phyloP scores from a whole-genome alignment of 2,329 filamentous ascomycete species.

The Ophiostoma novo-ulmi region DNA sequence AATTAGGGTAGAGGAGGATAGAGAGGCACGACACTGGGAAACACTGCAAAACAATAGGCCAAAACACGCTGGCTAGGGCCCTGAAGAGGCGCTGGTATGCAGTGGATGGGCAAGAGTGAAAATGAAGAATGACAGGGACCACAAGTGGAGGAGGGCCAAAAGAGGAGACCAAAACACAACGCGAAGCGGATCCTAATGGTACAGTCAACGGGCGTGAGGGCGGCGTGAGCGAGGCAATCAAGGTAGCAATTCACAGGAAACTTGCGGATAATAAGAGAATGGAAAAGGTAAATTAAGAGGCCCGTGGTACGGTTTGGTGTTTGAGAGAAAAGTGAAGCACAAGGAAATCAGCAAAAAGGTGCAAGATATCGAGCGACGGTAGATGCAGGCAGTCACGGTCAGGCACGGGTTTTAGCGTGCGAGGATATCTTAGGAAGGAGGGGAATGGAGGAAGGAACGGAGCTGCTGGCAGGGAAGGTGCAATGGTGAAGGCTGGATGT shows the following conservation, averaged over 20 bases:
- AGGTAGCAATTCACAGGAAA: slow-evolving; percentile 9
- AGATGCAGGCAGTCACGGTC: slow-evolving; percentile 9
- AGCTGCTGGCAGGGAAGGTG: slow-evolving; percentile 6
- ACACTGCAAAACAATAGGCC: slow-evolving; percentile 7
- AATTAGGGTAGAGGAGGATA: slow-evolving; percentile 10
- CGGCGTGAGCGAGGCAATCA: background rate
- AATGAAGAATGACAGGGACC: slow-evolving; percentile 23
- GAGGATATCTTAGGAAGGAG: background rate
- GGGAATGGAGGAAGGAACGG: background rate
- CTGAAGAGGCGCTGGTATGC: slow-evolving; percentile 22
- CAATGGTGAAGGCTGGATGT: background rate
- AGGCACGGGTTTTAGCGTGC: background rate
- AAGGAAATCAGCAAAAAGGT: background rate
- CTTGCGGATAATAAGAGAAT: background rate
- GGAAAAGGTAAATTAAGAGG: background rate
- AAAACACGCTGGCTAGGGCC: slow-evolving; percentile 21
- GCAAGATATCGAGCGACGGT: background rate
- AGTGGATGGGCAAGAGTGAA: background rate
- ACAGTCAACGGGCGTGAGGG: background rate
- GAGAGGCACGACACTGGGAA: slow-evolving; percentile 8
- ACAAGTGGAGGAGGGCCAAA: slow-evolving; percentile 15
- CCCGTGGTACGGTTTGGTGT: background rate
- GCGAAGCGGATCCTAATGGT: slow-evolving; percentile 20
- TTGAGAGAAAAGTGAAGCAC: background rate
- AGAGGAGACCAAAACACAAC: slow-evolving; percentile 22